Evolutionary conservation across 371 early-diverging fungal species (phyloP).

Genomic region (Mortierella polycephala): DNA sequence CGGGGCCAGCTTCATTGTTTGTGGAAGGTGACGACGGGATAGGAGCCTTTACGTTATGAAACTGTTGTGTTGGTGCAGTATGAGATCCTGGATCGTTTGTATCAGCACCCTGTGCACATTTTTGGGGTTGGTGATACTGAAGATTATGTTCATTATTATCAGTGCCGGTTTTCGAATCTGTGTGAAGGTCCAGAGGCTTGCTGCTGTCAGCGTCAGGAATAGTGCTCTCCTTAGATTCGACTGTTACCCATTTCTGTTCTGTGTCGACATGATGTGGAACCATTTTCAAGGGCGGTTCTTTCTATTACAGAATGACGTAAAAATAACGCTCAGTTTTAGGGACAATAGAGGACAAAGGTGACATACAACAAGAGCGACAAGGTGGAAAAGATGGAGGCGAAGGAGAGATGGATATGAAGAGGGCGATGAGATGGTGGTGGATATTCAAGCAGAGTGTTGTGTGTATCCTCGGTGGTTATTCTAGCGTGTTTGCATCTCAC

Average conservation of each 20-base stretch:
- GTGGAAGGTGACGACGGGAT: slow-evolving; percentile 19
- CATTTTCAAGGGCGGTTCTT: slow-evolving; percentile 1
- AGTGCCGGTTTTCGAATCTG: slow-evolving; percentile 5
- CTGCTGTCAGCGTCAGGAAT: neutral
- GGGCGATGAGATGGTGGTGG: neutral
- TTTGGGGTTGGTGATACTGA: slow-evolving; percentile 18
- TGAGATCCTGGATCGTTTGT: slow-evolving; percentile 17
- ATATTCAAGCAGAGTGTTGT: too few species aligned
- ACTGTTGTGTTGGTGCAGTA: slow-evolving; percentile 34
- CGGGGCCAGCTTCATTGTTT: neutral
- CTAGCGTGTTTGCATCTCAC: slow-evolving; percentile 8
- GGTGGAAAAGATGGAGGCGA: neutral
- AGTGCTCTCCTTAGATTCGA: neutral
- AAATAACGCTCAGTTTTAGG: neutral
- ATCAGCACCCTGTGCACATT: slow-evolving; percentile 9
- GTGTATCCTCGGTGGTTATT: too few species aligned
- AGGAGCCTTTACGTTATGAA: slow-evolving; percentile 31
- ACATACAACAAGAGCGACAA: neutral
- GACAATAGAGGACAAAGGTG: neutral
- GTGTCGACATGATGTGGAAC: neutral
- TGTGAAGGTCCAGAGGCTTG: neutral
- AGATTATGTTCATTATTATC: slow-evolving; percentile 2
- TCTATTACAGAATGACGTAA: neutral
- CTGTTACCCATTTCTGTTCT: too few species aligned
- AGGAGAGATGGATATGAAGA: neutral